Evolutionary conservation across 495 filamentous ascomycete species (phyloP).

Genomic region (Immersiella caudata): DNA sequence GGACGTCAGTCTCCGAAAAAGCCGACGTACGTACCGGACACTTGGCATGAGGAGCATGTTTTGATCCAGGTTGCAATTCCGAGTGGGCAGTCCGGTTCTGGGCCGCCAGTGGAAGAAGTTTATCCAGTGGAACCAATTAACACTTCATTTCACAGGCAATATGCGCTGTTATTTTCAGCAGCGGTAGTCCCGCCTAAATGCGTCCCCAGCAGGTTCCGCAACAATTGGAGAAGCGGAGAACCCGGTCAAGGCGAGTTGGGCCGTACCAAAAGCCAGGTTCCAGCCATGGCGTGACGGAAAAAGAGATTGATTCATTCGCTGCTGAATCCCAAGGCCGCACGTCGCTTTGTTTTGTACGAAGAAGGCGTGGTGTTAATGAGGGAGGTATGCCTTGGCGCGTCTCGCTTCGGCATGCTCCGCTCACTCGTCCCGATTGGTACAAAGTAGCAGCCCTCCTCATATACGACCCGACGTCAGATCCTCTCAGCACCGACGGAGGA

Average conservation of each 20-base stretch:
- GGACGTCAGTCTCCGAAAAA: too few relatives aligned
- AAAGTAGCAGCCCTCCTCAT: background rate
- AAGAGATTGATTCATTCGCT: background rate
- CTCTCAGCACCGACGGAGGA: background rate
- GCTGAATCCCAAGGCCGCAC: background rate
- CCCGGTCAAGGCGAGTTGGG: slow-evolving; percentile 5
- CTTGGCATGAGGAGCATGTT: too few relatives aligned
- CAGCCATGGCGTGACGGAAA: slow-evolving; percentile 3
- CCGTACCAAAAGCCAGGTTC: slow-evolving; percentile 21
- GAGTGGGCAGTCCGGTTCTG: too few relatives aligned
- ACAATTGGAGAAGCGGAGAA: slow-evolving; percentile 20
- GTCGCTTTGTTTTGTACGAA: background rate
- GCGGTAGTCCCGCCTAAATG: slow-evolving; percentile 3
- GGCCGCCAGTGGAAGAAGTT: background rate
- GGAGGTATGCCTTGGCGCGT: slow-evolving; percentile 6
- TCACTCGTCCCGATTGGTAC: background rate
- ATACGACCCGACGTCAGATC: background rate
- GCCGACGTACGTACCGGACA: too few relatives aligned
- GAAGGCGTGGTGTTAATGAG: background rate
- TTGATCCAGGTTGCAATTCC: too few relatives aligned
- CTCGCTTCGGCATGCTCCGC: slow-evolving; percentile 8
- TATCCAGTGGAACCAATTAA: background rate
- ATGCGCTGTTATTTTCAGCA: background rate
- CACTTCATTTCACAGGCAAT: slow-evolving; percentile 2
- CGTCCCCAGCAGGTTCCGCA: background rate